Conservation (phyloP, 1,284 basidiomycete genomes). For the Moniliella sp. region DNA sequence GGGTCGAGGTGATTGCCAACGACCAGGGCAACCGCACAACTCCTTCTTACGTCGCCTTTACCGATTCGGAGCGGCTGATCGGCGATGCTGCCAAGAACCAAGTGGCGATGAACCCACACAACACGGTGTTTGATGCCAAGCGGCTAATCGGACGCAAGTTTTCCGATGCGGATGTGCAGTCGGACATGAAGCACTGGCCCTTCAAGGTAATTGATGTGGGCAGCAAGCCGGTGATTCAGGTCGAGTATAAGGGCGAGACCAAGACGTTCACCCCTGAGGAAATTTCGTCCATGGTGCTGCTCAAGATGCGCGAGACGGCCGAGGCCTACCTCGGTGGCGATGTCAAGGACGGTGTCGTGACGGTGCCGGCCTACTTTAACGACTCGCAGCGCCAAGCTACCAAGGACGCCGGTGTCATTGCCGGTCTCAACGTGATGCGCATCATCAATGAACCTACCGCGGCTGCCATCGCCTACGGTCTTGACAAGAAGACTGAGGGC, state of each 20-base stretch:
- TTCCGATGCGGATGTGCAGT: conserved; percentile 66
- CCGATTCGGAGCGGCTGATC: conserved; percentile 21
- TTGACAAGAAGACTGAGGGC: conserved; percentile 57
- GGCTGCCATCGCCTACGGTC: conserved; percentile 80
- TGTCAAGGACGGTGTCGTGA: conserved; percentile 67
- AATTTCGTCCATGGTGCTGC: conserved; percentile 85
- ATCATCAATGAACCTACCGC: conserved; percentile 93
- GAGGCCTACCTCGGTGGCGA: conserved; percentile 75
- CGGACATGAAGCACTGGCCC: conserved; percentile 83
- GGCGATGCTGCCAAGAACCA: conserved; percentile 65
- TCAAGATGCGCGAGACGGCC: conserved; percentile 95
- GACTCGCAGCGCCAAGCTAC: conserved; percentile 88
- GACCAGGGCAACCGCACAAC: conserved; percentile 89
- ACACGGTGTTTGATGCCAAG: conserved; percentile 59
- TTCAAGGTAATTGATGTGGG: conserved; percentile 64
- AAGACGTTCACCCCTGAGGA: conserved; percentile 90
- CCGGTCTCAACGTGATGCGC: conserved; percentile 75
- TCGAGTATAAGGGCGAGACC: conserved; percentile 70
- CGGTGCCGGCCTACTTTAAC: conserved; percentile 87
- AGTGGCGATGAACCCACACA: conserved; percentile 44
- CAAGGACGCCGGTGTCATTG: conserved; percentile 74
- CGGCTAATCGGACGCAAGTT: conserved; percentile 72
- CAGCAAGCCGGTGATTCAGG: conserved; percentile 67
- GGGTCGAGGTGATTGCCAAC: conserved; percentile 88
- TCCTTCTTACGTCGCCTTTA: conserved; percentile 61